phyloP scores from a whole-genome alignment of 1,284 basidiomycete species.

The Moesziomyces globuligerus region DNA sequence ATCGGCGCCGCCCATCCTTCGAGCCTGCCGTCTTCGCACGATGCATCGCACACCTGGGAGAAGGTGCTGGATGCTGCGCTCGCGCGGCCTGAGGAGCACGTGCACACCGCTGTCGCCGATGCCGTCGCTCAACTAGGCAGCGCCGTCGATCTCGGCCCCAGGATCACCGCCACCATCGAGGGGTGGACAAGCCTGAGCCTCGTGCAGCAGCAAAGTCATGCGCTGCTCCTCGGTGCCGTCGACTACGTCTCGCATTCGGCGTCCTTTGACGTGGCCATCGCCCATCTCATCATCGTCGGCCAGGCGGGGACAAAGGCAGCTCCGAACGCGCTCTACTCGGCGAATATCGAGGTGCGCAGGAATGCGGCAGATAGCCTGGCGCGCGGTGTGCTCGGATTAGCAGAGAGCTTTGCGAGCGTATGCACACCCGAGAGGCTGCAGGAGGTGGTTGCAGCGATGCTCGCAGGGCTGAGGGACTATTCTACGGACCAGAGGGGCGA shows the following conservation, averaged over 20 bases:
- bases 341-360: slow-evolving; percentile 74
- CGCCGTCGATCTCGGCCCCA: slow-evolving; percentile 73
- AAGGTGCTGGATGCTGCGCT: slow-evolving; percentile 77
- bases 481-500: slow-evolving; percentile 93
- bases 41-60: slow-evolving; percentile 30
- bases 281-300: slow-evolving; percentile 75
- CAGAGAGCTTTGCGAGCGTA: background rate
- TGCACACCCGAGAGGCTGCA: slow-evolving; percentile 5
- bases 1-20: slow-evolving; percentile 71
- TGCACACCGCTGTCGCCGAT: slow-evolving; percentile 79
- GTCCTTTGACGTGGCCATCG: slow-evolving; percentile 72
- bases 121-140: slow-evolving; percentile 77
- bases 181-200: slow-evolving; percentile 74
- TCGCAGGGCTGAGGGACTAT: slow-evolving; percentile 84
- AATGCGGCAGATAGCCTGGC: slow-evolving; percentile 78
- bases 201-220: slow-evolving; percentile 79
- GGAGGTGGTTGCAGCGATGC: slow-evolving; percentile 18
- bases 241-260: slow-evolving; percentile 74
- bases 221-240: slow-evolving; percentile 78
- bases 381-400: slow-evolving; percentile 5
- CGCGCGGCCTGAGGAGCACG: slow-evolving; percentile 75
- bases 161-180: slow-evolving; percentile 68
- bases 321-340: slow-evolving; percentile 20
- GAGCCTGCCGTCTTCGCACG: slow-evolving; percentile 1
- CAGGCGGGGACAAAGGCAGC: slow-evolving; percentile 71